phyloP scores from a whole-genome alignment of 2,329 filamentous ascomycete species.

The Chaetomium globosum region DNA sequence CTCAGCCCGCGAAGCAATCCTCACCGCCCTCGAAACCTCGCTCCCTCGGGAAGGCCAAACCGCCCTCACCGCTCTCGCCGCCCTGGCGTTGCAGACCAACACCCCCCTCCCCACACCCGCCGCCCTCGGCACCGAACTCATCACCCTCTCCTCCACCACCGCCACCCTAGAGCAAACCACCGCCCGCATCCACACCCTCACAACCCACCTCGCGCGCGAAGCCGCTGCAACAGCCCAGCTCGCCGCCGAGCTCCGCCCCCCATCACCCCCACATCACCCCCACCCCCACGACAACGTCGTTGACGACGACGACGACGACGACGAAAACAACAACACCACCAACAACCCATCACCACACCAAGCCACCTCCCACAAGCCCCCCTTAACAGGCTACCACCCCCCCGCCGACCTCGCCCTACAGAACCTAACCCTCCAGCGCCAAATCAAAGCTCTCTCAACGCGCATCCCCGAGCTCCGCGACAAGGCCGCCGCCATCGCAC shows the following conservation, averaged over 20 bases:
- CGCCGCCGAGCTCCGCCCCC: constrained; percentile 55
- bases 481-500: constrained; percentile 50
- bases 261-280: constrained; percentile 60
- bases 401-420: constrained; percentile 63
- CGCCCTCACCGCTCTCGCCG: constrained; percentile 61
- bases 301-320: background rate
- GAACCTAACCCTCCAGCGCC: constrained; percentile 74
- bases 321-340: background rate
- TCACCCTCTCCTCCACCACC: constrained; percentile 58
- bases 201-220: constrained; percentile 58
- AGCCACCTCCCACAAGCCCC: constrained; percentile 49
- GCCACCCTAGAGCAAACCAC: constrained; percentile 59
- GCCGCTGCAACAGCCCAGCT: constrained; percentile 46
- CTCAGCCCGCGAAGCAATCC: constrained; percentile 46
- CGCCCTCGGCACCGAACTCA: constrained; percentile 55
- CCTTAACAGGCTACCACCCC: constrained; percentile 50
- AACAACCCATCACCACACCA: constrained; percentile 54
- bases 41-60: constrained; percentile 58
- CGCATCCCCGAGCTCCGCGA: constrained; percentile 70
- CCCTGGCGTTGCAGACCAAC: constrained; percentile 54
- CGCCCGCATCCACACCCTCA: constrained; percentile 59
- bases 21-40: constrained; percentile 57
- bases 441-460: constrained; percentile 65
- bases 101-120: constrained; percentile 53
- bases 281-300: constrained; percentile 56